Base-by-base conservation (phyloP, 2,329 filamentous ascomycete species). In the Capronia coronata region DNA sequence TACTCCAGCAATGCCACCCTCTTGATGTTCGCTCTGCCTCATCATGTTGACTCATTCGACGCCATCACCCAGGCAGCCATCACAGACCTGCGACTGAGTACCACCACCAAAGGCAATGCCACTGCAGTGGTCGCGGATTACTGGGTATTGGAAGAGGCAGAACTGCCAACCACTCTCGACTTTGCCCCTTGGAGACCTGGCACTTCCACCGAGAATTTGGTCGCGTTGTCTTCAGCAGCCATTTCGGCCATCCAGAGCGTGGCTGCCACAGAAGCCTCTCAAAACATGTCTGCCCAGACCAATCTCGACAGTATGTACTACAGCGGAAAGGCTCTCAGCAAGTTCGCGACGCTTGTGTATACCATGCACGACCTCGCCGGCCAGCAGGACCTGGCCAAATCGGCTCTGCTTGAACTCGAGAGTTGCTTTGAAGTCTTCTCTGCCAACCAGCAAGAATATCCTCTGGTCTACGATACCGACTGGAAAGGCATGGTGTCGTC, bases 231-330 rank as follows among this genome's bases (percentile, higher is more conserved):
- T 1, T 43, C 65, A 1, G 68, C 72, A n/a, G 77, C 80, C 1
- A 79, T 82, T 58, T 64, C 73, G 2, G 70, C 72, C 1, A 84
- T 94, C 48, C 69, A 71, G 29, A 71, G 75, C 1, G 73, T 82
- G 7, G 85, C 87, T 1, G 72, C 75, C n/a, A 76, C 74, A 16
- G 93, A 98, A 65, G 71, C 94, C 1, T 76, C 79, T 1, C 83
- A 93, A 67, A 77, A 89, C 63, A 87, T 96, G 67, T 67, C 73
- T n/a, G 71, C 72, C 0, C 83, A 93, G 62, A 80, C 81, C 3
- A 79, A 93, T 56, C 72, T 87, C 29, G 79, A 91, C 64, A 94
- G 88, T 30, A 90, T 95, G 81, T 97, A 97, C 68, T 96, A 84
- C 67, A 86, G 86, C 59, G 93, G 93, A 59, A 97, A 91, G 74